Percentiles rank a stretch among this genome's conserved stretches.
phyloP scores from a whole-genome alignment of 345 rosid genomes.

The Eutrema yunnanense region DNA sequence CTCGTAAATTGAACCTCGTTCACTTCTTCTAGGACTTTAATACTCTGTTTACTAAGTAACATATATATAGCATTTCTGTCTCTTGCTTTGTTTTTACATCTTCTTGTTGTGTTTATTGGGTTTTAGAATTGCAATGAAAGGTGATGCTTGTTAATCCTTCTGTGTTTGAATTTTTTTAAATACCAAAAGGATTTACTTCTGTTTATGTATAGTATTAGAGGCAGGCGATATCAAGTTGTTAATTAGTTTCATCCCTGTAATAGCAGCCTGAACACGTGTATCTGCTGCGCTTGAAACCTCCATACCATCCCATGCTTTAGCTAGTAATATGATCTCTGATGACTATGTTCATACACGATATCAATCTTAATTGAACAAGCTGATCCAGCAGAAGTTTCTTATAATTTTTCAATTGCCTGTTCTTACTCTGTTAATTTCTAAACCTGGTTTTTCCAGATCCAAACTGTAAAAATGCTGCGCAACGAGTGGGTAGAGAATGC shows the following conservation, averaged over 20 bases:
- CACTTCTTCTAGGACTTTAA: background rate
- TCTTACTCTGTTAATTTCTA: background rate
- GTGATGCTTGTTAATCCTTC: background rate
- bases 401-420: background rate
- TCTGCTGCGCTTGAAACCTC: background rate
- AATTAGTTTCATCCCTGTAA: background rate
- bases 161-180: background rate
- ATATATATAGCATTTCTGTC: background rate
- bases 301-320: background rate
- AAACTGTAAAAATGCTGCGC: conserved; percentile 77
- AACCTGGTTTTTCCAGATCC: conserved; percentile 39
- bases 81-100: background rate
- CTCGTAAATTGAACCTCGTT: background rate
- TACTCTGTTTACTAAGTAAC: background rate
- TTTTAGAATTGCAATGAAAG: background rate
- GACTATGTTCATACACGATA: background rate
- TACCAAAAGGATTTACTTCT: background rate
- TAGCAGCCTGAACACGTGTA: background rate
- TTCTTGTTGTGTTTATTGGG: background rate
- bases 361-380: background rate
- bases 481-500: conserved; percentile 99
- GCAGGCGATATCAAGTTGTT: background rate
- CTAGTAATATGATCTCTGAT: background rate
- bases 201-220: background rate
- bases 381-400: background rate